Base-by-base conservation (phyloP, 108 stramenopile species). In the Chaetoceros muelleri region DNA sequence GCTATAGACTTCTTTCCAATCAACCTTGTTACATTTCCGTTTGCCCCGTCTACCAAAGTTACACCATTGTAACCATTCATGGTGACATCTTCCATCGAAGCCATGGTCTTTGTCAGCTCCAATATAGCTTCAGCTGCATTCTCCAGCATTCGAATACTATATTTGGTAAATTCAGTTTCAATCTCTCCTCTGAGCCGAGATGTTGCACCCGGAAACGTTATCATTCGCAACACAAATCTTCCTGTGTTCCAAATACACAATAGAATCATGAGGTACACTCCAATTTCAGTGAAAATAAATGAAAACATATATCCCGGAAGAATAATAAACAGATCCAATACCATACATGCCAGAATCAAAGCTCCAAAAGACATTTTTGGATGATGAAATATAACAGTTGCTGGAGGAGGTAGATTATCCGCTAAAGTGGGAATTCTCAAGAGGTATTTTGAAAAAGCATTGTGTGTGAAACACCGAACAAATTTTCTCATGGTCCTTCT, bases 161-260 rank as follows among this genome's bases (percentile, higher is more conserved):
- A 93, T 55, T 70, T 76, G 0, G 79, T 67, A 64, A 88, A 93
- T 67, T 93, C 90, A 24, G 59, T 50, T 60, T 88, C 85, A 46
- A 93, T 83, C 31, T 93, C 90, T 1, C 66, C 65, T 8, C 70
- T 69, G 10, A 93, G 72, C 13, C 78, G 67, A 22, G 65, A 57
- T 45, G 79, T 80, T 1, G 84, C 65, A n/a, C 90, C 85, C 3
- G 90, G 90, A 66, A 93, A 88, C 19, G 87, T 85, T 27, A 93
- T 68, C 64, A 86, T 57, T 1, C 88, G 79, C 24, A 91, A 67
- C 21, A 91, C 57, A 28, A 60, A 66, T 49, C 85, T 61, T 23
- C 89, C 85, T 10, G 72, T 51, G 52, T 71, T 51, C 27, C 78
- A 61, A 0, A 86, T 46, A 1, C 46, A 28, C 0, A 28, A 29